Base-by-base conservation (phyloP, 2,329 filamentous ascomycete genomes). In the Bipolaris oryzae region DNA sequence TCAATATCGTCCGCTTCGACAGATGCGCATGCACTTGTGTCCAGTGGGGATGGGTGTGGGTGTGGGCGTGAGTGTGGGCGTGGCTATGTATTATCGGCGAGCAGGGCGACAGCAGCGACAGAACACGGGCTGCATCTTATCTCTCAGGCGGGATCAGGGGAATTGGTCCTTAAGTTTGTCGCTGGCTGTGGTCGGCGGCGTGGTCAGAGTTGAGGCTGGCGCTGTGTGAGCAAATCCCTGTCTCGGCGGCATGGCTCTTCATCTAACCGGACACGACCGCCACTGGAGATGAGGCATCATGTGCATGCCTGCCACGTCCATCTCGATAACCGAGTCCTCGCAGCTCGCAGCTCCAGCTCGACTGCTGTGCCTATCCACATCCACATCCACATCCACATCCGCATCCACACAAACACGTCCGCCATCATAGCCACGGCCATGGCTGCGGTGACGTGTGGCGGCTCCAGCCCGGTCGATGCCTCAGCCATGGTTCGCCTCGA, bases 161-260 rank as follows among this genome's bases (percentile, higher is more conserved):
- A 28, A 7, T 23, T 21, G 16, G 16, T 25, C 9, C 18, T 39
- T 21, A 34, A 28, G 35, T 35, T 42, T 35, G 37, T 28, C 35
- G 34, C 35, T 41, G n/a, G 23, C 20, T 39, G 49, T 37, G n/a
- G 15, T 35, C 13, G 21, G 11, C 18, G 31, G 18, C 18, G 31
- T 10, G 10, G 31, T 11, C 16, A 21, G 45, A 28, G 6, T 18
- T 21, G 52, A 50, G 38, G 18, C 31, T 39, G 39, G 38, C 18
- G 41, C 38, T 33, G 31, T 34, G 38, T 18, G 31, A 43, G 18
- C 38, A 16, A 35, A 54, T 42, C 52, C 52, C 46, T 44, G 46
- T 50, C 52, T 18, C 31, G 42, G 39, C 39, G 10, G 52, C 52
- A 50, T 50, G 31, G 48, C 52, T 50, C 28, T 50, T n/a, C 39